Evolutionary conservation across 139 green algal species (phyloP).

Genomic region (Pleodorina starrii): DNA sequence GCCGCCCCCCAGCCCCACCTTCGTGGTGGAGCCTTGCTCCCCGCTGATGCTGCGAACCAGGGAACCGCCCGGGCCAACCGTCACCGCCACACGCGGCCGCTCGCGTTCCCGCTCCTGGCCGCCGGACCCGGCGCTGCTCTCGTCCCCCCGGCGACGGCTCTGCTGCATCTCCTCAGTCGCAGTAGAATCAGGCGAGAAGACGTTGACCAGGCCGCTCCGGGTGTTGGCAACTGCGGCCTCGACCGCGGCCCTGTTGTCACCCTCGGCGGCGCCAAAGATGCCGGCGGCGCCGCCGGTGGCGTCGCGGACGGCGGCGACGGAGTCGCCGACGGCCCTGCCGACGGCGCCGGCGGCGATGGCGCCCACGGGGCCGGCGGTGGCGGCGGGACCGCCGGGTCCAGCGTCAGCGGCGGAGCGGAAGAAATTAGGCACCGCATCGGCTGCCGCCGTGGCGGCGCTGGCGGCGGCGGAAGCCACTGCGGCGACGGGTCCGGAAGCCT

Average conservation of each 20-base stretch:
- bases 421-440: background rate
- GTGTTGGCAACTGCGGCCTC: background rate
- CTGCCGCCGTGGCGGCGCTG: background rate
- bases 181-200: background rate
- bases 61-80: background rate
- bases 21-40: background rate
- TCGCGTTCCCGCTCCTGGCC: background rate
- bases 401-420: background rate
- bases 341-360: background rate
- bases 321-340: background rate
- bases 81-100: conserved; percentile 10
- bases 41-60: background rate
- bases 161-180: background rate
- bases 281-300: background rate
- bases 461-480: background rate
- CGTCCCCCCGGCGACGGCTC: background rate
- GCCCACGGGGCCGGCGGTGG: background rate
- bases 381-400: background rate
- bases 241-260: background rate
- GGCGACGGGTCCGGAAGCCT: background rate
- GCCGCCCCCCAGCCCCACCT: background rate
- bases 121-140: background rate
- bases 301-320: background rate
- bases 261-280: background rate
- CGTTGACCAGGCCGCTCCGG: conserved; percentile 12